Conservation (phyloP, 331 rosid genomes). For the Quercus phellos region DNA sequence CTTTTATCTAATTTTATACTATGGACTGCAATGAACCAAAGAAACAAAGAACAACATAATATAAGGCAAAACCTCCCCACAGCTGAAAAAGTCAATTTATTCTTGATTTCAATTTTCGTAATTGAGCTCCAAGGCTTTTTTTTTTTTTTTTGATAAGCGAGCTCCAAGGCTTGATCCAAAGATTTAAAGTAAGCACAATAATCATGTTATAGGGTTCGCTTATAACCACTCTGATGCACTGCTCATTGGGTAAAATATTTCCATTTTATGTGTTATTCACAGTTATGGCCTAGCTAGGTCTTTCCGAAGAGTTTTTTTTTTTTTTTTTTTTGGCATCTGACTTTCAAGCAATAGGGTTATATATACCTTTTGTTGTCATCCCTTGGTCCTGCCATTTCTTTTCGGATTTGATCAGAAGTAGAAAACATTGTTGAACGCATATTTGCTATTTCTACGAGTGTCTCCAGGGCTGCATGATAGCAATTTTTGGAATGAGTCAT, state of each 20-base stretch:
- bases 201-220: background rate
- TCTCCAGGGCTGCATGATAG: conserved; percentile 60
- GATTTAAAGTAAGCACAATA: background rate
- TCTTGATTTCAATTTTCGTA: background rate
- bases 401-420: conserved; percentile 47
- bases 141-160: no score
- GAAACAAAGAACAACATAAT: no score
- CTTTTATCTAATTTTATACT: no score
- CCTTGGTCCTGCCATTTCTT: conserved; percentile 41
- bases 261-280: background rate
- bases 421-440: conserved; percentile 47
- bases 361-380: conserved; percentile 30
- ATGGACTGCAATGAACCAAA: no score
- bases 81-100: background rate
- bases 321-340: background rate
- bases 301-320: no score
- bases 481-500: conserved; percentile 20
- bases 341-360: background rate
- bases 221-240: background rate
- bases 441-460: conserved; percentile 71
- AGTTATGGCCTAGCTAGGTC: background rate
- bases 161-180: background rate
- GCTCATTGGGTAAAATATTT: background rate
- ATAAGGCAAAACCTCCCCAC: no score
- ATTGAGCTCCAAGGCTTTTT: background rate